phyloP scores from a whole-genome alignment of 163 green algal genomes.

The Smithsoniella earleae region DNA sequence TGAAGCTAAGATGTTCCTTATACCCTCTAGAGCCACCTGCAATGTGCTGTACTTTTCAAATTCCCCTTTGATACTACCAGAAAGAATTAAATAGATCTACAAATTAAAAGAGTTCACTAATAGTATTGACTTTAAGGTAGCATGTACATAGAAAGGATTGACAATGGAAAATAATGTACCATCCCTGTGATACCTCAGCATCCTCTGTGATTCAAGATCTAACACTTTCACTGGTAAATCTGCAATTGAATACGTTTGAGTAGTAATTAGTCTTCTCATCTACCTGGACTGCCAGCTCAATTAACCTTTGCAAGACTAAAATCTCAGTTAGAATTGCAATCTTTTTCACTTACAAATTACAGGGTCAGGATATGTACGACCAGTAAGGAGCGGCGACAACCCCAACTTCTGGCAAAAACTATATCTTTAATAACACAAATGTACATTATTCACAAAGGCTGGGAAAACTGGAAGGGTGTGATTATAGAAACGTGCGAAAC shows the following conservation, averaged over 20 bases:
- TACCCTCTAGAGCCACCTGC: slow-evolving; percentile 90
- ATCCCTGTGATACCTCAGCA: background rate
- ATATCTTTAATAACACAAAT: background rate
- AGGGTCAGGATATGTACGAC: background rate
- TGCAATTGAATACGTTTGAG: too few relatives aligned
- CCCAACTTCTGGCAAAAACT: background rate
- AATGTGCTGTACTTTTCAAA: slow-evolving; percentile 30
- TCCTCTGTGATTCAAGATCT: background rate
- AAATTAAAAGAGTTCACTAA: too few relatives aligned
- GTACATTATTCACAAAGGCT: background rate
- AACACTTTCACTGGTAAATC: too few relatives aligned
- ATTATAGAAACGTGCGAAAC: background rate
- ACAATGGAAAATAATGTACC: background rate
- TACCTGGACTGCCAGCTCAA: too few relatives aligned
- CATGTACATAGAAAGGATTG: background rate
- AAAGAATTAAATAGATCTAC: too few relatives aligned
- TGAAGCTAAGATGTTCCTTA: slow-evolving; percentile 68
- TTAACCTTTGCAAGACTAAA: too few relatives aligned
- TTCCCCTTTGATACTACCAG: background rate
- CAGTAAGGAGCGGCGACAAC: too few relatives aligned
- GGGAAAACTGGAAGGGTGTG: background rate
- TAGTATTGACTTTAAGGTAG: too few relatives aligned
- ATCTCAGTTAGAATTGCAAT: background rate
- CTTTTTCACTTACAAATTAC: background rate
- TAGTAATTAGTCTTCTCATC: too few relatives aligned